Base-by-base conservation (phyloP, 352 stramenopile species). In the Globisporangium heterothallicum region DNA sequence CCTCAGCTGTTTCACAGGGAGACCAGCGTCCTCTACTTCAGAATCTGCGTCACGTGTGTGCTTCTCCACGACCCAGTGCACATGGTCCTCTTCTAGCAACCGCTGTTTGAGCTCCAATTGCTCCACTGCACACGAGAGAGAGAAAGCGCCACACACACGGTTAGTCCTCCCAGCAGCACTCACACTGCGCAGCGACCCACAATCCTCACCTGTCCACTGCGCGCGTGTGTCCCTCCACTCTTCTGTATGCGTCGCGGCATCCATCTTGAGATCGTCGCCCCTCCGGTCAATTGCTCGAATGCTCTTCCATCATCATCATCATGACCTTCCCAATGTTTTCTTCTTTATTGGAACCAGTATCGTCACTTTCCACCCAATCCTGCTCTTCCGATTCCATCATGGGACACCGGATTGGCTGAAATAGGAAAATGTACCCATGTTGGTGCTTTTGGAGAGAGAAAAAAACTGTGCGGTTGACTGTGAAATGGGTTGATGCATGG, bases 61-160 rank as follows among this genome's bases (percentile, higher is more conserved):
- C 16, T 7, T 16, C 1, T 50, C 18, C 41, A 87, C 48, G 10
- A 57, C 53, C 78, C 76, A 89, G 7, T 65, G 58, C 34, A 68
- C 65, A 22, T 43, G 42, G 43, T 89, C 78, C 22, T 44, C 48
- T 53, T 84, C 68, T 25, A 66, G 51, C 30, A 89, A 52, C 25
- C 61, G 63, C 42, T 61, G 45, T 64, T 89, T 89, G 27, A 89
- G 76, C 42, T 70, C 53, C 6, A 77, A 48, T 46, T 89, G 78
- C 64, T 86, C 66, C 19, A 42, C 74, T 80, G 36, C 27, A 30
- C 22, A 9, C 26, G 4, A 9, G 22, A 30, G 48, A 41, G 14
- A 30, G n/a, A 40, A 4, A 19, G 14, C 5, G 40, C 3, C 3
- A n/a, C 44, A 29, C n/a, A n/a, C n/a, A n/a, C n/a, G n/a, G n/a